A percentile compares a stretch with the other conserved stretches of the same genome.
phyloP scores from a whole-genome alignment of 2,329 filamentous ascomycete species.

The Monosporascus sp. region DNA sequence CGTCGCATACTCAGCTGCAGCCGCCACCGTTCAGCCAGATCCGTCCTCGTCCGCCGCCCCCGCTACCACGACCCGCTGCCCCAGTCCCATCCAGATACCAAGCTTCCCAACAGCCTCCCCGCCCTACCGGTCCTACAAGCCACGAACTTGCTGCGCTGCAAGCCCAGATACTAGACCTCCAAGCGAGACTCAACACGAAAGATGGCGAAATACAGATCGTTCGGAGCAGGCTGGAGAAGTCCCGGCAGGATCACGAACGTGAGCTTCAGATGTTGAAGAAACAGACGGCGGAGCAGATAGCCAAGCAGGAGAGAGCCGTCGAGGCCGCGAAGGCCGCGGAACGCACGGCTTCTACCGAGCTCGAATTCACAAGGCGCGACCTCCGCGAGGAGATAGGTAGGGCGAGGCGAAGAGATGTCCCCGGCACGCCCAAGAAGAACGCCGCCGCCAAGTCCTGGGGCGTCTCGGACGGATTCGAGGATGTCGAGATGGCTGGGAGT shows the following conservation, averaged over 20 bases:
- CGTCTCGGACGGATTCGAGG: slow-evolving; percentile 72
- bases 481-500: slow-evolving; percentile 51
- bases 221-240: slow-evolving; percentile 62
- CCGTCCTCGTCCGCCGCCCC: slow-evolving; percentile 31
- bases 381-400: slow-evolving; percentile 51
- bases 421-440: slow-evolving; percentile 55
- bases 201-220: slow-evolving; percentile 70
- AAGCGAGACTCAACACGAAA: slow-evolving; percentile 55
- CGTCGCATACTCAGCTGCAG: background rate
- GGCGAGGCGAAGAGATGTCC: slow-evolving; percentile 41
- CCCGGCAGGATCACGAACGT: slow-evolving; percentile 55
- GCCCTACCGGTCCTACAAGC: slow-evolving; percentile 16
- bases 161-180: slow-evolving; percentile 46
- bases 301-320: slow-evolving; percentile 57
- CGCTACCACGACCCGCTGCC: slow-evolving; percentile 20
- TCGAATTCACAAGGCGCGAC: slow-evolving; percentile 69
- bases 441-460: slow-evolving; percentile 47
- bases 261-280: slow-evolving; percentile 58
- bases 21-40: slow-evolving; percentile 36
- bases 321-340: slow-evolving; percentile 61
- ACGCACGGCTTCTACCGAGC: slow-evolving; percentile 60
- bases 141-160: slow-evolving; percentile 43
- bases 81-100: slow-evolving; percentile 29
- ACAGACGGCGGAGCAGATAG: slow-evolving; percentile 56
- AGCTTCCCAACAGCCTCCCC: slow-evolving; percentile 27